phyloP scores from a whole-genome alignment of 768 basidiomycete genomes.

The Russula sp. region DNA sequence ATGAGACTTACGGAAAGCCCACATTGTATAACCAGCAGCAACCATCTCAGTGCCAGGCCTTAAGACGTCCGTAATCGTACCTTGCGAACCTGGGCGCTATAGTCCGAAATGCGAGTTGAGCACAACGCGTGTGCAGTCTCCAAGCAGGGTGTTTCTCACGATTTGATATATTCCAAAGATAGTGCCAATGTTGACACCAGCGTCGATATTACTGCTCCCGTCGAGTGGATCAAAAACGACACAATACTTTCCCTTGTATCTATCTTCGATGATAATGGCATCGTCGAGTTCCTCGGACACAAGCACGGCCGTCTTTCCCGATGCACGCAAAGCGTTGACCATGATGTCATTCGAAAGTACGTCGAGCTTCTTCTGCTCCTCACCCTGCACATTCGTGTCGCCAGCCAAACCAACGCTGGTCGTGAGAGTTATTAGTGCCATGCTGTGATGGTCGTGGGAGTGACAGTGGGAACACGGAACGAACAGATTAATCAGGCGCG shows the following conservation, averaged over 20 bases:
- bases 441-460: neutral
- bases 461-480: conserved; percentile 30
- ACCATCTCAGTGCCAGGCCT: conserved; percentile 96
- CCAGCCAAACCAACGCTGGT: conserved; percentile 92
- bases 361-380: conserved; percentile 99
- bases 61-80: conserved; percentile 82
- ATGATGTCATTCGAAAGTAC: conserved; percentile 99
- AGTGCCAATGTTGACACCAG: conserved; percentile 98
- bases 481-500: conserved; percentile 93
- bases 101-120: conserved; percentile 8
- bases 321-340: conserved; percentile 93
- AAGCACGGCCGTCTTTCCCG: conserved; percentile 94
- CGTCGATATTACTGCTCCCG: conserved; percentile 97
- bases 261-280: conserved; percentile 83
- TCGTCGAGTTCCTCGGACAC: conserved; percentile 95
- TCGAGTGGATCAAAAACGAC: conserved; percentile 99
- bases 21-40: conserved; percentile 97
- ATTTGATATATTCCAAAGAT: conserved; percentile 97
- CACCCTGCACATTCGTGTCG: conserved; percentile 94
- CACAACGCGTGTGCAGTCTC: neutral
- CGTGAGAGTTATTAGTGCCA: conserved; percentile 2
- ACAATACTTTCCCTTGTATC: conserved; percentile 82
- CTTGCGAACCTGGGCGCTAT: conserved; percentile 70
- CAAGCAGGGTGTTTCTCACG: conserved; percentile 43
- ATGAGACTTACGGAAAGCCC: conserved; percentile 28